phyloP scores from a whole-genome alignment of 352 stramenopile genomes.

The Pythium folliculosum region DNA sequence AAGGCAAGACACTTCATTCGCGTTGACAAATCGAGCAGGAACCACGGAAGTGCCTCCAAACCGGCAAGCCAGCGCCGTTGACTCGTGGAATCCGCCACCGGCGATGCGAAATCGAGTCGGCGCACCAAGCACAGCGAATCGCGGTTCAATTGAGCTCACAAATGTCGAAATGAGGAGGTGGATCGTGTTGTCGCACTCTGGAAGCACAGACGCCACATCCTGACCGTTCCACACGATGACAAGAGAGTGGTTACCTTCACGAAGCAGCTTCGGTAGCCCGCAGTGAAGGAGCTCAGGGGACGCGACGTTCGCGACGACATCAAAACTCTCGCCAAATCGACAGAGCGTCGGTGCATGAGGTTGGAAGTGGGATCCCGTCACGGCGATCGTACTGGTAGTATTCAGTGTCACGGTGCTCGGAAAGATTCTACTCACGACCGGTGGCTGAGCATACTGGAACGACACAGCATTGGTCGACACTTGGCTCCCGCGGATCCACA shows the following conservation, averaged over 20 bases:
- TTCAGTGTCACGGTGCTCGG: neutral
- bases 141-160: slow-evolving; percentile 6
- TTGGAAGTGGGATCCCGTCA: slow-evolving; percentile 12
- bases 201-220: slow-evolving; percentile 2
- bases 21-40: slow-evolving; percentile 7
- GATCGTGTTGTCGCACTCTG: neutral
- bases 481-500: slow-evolving; percentile 3
- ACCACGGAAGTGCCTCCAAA: slow-evolving; percentile 1
- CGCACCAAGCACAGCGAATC: slow-evolving; percentile 6
- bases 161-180: slow-evolving; percentile 10
- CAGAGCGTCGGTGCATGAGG: slow-evolving; percentile 4
- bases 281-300: slow-evolving; percentile 14
- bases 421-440: slow-evolving; percentile 3
- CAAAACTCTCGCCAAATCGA: slow-evolving; percentile 6
- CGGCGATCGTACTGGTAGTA: neutral
- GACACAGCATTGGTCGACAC: slow-evolving; percentile 9
- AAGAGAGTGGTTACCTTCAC: slow-evolving; percentile 12
- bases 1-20: slow-evolving; percentile 6
- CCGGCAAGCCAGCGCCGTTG: slow-evolving; percentile 10
- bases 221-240: slow-evolving; percentile 25
- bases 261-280: slow-evolving; percentile 2
- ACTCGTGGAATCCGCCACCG: slow-evolving; percentile 7
- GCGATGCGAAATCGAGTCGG: neutral
- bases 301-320: slow-evolving; percentile 12
- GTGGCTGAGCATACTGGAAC: slow-evolving; percentile 11